Base-by-base conservation (phyloP, 306 rosid genomes). In the Glycine latifolia region DNA sequence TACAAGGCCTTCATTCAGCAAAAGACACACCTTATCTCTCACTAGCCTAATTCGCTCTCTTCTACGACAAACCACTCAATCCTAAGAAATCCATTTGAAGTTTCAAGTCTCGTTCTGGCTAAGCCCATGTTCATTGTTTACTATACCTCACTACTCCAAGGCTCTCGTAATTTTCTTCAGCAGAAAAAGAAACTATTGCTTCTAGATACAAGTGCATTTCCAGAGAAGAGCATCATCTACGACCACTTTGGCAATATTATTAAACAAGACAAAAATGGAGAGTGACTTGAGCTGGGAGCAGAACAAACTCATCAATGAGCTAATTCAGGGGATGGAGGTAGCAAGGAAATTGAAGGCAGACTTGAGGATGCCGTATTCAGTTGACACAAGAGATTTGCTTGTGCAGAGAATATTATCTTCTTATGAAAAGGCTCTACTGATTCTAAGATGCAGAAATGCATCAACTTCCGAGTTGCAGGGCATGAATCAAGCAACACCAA, bases 271-370 rank as follows among this genome's bases (percentile, higher is more conserved):
- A 79, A 85, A 26, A 74, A 94, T 91, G 98, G 97, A 87, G 84
- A 86, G 71, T 48, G 82, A 82, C 5, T 55, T 79, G 87, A 82
- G 85, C 75, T 87, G 89, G 92, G 96, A 94, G 83, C 93, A 89
- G 77, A 91, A 75, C 81, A 82, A 88, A 47, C 90, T 94, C 54
- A 61, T 89, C 41, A 83, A 81, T 67, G 97, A 92, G 89, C 88
- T 91, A 39, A 71, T 87, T 82, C 89, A 90, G 63, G 97, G 98
- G n/a, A 85, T 90, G 94, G 97, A 92, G 72, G 79, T 90, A n/a
- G 94, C 95, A 16, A 92, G 87, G 82, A 91, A 85, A 86, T 77
- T 94, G 85, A 91, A 89, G 81, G 87, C 13, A 54, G 88, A 88
- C 68, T 78, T 91, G 74, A 77, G 76, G 43, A 53, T 83, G 50